Percentiles rank a stretch among this genome's conserved stretches.
These are phyloP conservation scores for Somion occarium DNA, from an alignment of 1,284 basidiomycete species.

Conservation along the genomic window DNA sequence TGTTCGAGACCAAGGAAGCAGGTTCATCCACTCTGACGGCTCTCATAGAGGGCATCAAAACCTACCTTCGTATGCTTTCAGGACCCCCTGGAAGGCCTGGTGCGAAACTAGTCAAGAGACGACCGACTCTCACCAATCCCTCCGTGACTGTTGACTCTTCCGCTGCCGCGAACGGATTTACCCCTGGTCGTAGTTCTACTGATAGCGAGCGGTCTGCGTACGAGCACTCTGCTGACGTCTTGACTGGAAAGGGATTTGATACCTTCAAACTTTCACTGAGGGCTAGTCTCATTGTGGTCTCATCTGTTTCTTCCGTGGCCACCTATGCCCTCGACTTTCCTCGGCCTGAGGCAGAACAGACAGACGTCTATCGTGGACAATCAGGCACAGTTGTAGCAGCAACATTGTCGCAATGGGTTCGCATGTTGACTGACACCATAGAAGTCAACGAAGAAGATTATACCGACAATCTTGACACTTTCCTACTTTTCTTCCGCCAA, in stretches of 20 bases:
- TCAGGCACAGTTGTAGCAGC: slow-evolving; percentile 26
- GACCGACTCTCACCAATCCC: too few species aligned
- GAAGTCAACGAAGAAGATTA: slow-evolving; percentile 29
- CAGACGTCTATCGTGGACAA: slow-evolving; percentile 10
- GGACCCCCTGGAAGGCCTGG: too few species aligned
- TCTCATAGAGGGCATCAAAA: too few species aligned
- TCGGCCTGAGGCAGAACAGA: neutral
- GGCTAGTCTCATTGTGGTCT: neutral
- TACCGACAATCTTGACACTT: slow-evolving; percentile 40
- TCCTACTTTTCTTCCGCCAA: slow-evolving; percentile 76
- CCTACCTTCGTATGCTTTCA: too few species aligned
- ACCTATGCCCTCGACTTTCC: neutral
- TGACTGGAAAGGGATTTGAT: neutral
- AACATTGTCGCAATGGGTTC: slow-evolving; percentile 41
- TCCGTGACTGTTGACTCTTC: too few species aligned
- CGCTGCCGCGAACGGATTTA: too few species aligned
- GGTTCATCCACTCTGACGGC: too few species aligned
- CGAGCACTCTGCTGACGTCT: neutral
- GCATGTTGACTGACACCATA: slow-evolving; percentile 39
- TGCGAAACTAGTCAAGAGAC: neutral
- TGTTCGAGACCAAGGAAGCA: too few species aligned
- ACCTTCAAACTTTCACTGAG: neutral
- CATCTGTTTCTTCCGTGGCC: neutral
- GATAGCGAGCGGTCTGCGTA: neutral
- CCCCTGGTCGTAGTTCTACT: neutral